phyloP scores from a whole-genome alignment of 2,329 filamentous ascomycete species.

The Helicocarpus griseus region DNA sequence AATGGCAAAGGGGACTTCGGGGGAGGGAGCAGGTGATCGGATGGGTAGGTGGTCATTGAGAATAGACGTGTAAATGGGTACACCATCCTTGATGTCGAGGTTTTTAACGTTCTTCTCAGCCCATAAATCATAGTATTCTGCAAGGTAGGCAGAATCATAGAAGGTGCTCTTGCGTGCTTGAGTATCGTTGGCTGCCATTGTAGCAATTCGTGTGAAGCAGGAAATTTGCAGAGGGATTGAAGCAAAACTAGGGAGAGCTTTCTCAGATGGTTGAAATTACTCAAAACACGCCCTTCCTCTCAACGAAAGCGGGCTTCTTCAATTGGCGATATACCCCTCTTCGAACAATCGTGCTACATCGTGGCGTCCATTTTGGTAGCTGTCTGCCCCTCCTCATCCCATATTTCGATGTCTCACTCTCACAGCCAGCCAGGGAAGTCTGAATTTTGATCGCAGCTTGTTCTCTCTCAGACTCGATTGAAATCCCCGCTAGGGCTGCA shows the following conservation, averaged over 20 bases:
- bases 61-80: neutral
- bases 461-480: too few relatives aligned
- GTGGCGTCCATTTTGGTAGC: neutral
- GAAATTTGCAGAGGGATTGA: too few relatives aligned
- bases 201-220: neutral
- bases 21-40: neutral
- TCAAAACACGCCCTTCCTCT: too few relatives aligned
- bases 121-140: conserved; percentile 1
- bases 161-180: neutral
- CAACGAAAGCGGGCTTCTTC: too few relatives aligned
- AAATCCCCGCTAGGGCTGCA: neutral
- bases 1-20: neutral
- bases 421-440: too few relatives aligned
- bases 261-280: neutral
- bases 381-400: neutral
- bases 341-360: too few relatives aligned
- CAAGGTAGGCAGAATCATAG: neutral
- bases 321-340: too few relatives aligned
- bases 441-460: too few relatives aligned
- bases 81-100: neutral
- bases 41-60: neutral
- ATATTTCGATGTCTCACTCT: neutral
- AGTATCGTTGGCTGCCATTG: neutral
- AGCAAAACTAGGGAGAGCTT: neutral
- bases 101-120: neutral